Conservation (phyloP, 768 basidiomycete species). For the Gautieria morchelliformis region DNA sequence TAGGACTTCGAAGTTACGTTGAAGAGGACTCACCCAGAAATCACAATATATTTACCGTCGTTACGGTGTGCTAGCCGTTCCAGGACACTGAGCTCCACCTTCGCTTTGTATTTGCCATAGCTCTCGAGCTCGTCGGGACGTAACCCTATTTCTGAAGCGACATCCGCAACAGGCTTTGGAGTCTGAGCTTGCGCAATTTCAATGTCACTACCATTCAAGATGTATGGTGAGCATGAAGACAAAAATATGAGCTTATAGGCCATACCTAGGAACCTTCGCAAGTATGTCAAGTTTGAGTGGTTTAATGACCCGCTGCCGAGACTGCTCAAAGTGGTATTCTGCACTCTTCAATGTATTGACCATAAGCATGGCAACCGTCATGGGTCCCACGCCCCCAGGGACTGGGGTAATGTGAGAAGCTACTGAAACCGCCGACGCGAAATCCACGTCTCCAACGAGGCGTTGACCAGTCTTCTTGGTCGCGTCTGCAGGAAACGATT, state of each 20-base stretch:
- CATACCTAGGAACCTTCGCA: slow-evolving; percentile 69
- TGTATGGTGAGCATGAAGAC: background rate
- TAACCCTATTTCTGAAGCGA: slow-evolving; percentile 84
- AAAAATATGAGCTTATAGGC: background rate
- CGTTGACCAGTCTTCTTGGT: slow-evolving; percentile 93
- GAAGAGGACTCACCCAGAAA: slow-evolving; percentile 59
- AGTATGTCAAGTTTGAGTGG: slow-evolving; percentile 74
- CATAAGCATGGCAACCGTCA: slow-evolving; percentile 99
- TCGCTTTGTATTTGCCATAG: slow-evolving; percentile 95
- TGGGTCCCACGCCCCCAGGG: slow-evolving; percentile 98
- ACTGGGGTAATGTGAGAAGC: slow-evolving; percentile 95
- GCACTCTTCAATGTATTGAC: slow-evolving; percentile 84
- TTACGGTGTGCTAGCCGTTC: slow-evolving; percentile 77
- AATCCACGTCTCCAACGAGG: slow-evolving; percentile 94
- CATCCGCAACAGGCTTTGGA: slow-evolving; percentile 77
- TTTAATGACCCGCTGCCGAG: slow-evolving; percentile 56
- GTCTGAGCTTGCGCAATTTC: slow-evolving; percentile 93
- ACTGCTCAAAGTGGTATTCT: slow-evolving; percentile 65
- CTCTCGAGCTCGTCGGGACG: slow-evolving; percentile 80
- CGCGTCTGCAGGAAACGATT: slow-evolving; percentile 39
- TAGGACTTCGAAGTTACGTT: slow-evolving; percentile 8
- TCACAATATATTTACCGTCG: slow-evolving; percentile 93
- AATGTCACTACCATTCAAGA: slow-evolving; percentile 51
- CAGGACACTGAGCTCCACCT: slow-evolving; percentile 85
- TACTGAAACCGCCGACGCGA: slow-evolving; percentile 57